Evolutionary conservation across 1,284 basidiomycete species (phyloP).

Genomic region (Cutaneotrichosporon sp.): DNA sequence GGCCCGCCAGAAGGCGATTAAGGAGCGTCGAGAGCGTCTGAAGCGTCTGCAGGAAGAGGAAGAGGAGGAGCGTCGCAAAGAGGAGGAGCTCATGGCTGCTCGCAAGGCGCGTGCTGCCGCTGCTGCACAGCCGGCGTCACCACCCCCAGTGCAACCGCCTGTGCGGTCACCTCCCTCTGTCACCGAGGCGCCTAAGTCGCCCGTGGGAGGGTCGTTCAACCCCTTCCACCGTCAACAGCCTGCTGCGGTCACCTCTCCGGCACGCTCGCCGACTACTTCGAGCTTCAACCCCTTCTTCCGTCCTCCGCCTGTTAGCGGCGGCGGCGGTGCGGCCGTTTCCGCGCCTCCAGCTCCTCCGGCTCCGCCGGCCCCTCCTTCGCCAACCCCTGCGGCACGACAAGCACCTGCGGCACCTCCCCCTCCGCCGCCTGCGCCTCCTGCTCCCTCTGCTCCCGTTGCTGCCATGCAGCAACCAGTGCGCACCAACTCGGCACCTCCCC

Average conservation of each 20-base stretch:
- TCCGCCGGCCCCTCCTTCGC: conserved; percentile 39
- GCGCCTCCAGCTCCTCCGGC: conserved; percentile 38
- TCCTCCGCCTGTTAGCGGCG: conserved; percentile 37
- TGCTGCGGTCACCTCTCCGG: conserved; percentile 26
- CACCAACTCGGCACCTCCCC: conserved; percentile 48
- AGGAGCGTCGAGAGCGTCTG: conserved; percentile 60
- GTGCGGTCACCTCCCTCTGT: conserved; percentile 16
- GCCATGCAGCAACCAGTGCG: conserved; percentile 41
- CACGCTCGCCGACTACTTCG: conserved; percentile 25
- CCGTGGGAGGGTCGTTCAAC: conserved; percentile 36
- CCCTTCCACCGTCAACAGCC: conserved; percentile 52
- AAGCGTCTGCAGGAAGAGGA: conserved; percentile 67
- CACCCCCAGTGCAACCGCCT: conserved; percentile 21
- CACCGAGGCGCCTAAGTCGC: conserved; percentile 14
- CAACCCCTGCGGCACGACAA: conserved; percentile 11
- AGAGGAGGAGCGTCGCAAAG: conserved; percentile 60
- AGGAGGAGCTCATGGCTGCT: conserved; percentile 56
- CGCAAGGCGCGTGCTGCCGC: conserved; percentile 28
- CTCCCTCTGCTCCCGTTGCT: conserved; percentile 40
- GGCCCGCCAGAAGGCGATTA: conserved; percentile 61
- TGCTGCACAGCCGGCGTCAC: conserved; percentile 16
- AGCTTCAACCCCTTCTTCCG: conserved; percentile 53
- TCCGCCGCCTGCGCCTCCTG: conserved; percentile 33
- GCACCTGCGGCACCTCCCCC: conserved; percentile 37
- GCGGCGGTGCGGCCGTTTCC: conserved; percentile 25